Conservation (phyloP, 2,329 filamentous ascomycete species). For the Lecanosticta acicola region DNA sequence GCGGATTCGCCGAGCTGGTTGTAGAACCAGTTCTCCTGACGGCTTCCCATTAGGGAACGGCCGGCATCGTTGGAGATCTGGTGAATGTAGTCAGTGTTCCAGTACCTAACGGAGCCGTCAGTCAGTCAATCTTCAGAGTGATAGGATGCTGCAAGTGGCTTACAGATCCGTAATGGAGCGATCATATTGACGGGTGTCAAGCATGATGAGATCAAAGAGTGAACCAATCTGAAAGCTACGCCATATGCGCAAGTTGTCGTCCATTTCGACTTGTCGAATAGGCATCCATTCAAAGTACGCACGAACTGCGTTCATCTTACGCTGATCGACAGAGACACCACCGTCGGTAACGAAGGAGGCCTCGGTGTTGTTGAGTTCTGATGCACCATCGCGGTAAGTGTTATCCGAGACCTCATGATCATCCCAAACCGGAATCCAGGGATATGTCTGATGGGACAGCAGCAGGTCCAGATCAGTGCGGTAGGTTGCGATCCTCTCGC, state of each 20-base stretch:
- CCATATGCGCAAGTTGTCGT: slow-evolving; percentile 66
- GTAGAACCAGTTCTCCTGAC: slow-evolving; percentile 73
- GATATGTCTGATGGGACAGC: slow-evolving; percentile 50
- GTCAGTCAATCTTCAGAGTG: no score
- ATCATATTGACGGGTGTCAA: slow-evolving; percentile 65
- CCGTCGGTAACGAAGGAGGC: slow-evolving; percentile 55
- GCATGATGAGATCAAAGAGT: slow-evolving; percentile 61
- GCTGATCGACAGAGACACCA: slow-evolving; percentile 61
- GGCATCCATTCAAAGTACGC: slow-evolving; percentile 60
- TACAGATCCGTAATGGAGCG: slow-evolving; percentile 54
- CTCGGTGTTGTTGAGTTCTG: slow-evolving; percentile 60
- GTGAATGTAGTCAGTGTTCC: slow-evolving; percentile 30
- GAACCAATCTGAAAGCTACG: slow-evolving; percentile 60
- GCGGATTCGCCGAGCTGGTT: slow-evolving; percentile 40
- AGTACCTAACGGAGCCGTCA: no score
- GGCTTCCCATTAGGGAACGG: slow-evolving; percentile 63
- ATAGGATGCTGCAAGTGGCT: no score
- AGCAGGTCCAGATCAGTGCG: slow-evolving; percentile 57
- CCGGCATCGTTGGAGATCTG: slow-evolving; percentile 62
- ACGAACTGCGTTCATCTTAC: slow-evolving; percentile 67
- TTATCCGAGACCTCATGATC: slow-evolving; percentile 61
- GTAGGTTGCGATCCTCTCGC: slow-evolving; percentile 54
- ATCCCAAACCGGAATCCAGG: slow-evolving; percentile 59
- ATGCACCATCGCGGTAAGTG: slow-evolving; percentile 57
- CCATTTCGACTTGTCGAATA: slow-evolving; percentile 59